Base-by-base conservation (phyloP, 163 green algal genomes). In the Volvox carteri region DNA sequence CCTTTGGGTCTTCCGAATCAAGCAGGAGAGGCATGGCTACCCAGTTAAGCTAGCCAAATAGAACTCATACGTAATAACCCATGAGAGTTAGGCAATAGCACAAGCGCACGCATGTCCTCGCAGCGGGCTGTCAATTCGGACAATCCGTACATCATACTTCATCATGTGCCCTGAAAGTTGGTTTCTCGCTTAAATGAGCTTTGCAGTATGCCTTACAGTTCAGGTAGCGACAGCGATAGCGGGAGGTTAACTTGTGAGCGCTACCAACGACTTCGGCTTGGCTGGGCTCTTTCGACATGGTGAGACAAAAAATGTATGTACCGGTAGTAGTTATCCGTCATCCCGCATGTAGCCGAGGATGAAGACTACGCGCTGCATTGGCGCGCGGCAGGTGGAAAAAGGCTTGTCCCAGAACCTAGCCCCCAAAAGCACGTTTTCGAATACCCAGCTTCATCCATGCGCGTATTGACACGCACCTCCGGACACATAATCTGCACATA, bases 1-100 rank as follows among this genome's bases (percentile, higher is more conserved):
- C 78, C 48, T 77, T 80, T 1, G 62, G 5, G 78, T 94, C 92
- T 30, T 92, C 62, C 4, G 48, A 87, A 28, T 92, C 85, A 12
- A 92, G 62, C 41, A 94, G 52, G 0, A 92, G 81, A 68, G 90
- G 86, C 91, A 93, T 94, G 46, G 44, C 28, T 73, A 72, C 30
- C 23, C 18, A 72, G 28, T 72, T 72, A 72, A 9, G 50, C 16
- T 60, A 65, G 54, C 54, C 54, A 23, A n/a, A n/a, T n/a, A n/a
- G n/a, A n/a, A n/a, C n/a, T n/a, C n/a, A n/a, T n/a, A n/a, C n/a
- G n/a, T n/a, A n/a, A n/a, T n/a, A n/a, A n/a, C n/a, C n/a, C n/a
- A n/a, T n/a, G n/a, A n/a, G n/a, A n/a, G n/a, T n/a, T n/a, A n/a
- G n/a, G n/a, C n/a, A n/a, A n/a, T n/a, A n/a, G 28, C 54, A 65